Conservation (phyloP, 2,329 filamentous ascomycete species). For the Colletotrichum tamarilloi region DNA sequence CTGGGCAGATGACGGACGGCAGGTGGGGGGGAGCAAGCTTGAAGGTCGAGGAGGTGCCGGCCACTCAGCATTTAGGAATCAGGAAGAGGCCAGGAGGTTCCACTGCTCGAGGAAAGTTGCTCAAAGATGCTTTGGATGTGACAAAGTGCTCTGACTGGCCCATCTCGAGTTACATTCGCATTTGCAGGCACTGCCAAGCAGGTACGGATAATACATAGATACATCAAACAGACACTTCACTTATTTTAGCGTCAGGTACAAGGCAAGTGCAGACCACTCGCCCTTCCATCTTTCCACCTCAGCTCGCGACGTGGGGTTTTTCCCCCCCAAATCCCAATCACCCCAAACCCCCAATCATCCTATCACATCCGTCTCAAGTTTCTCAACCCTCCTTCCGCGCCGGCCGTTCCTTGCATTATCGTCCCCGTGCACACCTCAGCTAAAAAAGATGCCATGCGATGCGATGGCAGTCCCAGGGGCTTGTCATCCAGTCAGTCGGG, state of each 20-base stretch:
- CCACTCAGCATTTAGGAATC: slow-evolving; percentile 1
- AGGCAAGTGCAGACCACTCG: neutral
- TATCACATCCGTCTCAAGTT: neutral
- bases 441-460: neutral
- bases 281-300: neutral
- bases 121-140: slow-evolving; percentile 2
- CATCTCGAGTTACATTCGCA: slow-evolving; percentile 3
- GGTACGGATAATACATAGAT: too few species aligned
- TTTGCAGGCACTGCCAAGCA: neutral
- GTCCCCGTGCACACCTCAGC: neutral
- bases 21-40: slow-evolving; percentile 13
- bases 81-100: slow-evolving; percentile 4
- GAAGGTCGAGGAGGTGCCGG: neutral
- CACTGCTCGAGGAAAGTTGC: neutral
- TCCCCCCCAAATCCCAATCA: too few species aligned
- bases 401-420: slow-evolving; percentile 12
- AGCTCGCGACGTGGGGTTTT: neutral
- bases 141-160: slow-evolving; percentile 18
- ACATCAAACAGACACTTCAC: too few species aligned
- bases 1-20: slow-evolving; percentile 12
- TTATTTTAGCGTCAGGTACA: slow-evolving; percentile 28
- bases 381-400: slow-evolving; percentile 1
- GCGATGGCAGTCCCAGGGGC: neutral
- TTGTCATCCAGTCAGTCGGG: neutral
- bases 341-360: neutral